These are phyloP conservation scores for apple (Malus domestica) DNA, from an alignment of 306 rosid species.

Conservation along the genomic window DNA sequence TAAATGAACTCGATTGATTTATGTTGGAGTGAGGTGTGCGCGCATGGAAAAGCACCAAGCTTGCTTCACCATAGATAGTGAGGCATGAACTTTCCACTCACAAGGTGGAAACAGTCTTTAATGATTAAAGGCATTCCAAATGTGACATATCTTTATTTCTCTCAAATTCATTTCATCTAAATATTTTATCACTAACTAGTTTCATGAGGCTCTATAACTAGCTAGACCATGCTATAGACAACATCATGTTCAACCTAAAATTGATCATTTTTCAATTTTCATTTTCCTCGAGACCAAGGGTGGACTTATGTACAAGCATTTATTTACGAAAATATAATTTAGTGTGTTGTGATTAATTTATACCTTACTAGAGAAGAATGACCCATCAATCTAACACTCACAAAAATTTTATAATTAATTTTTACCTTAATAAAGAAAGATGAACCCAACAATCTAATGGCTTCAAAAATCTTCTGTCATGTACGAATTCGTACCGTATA, in stretches of 20 bases:
- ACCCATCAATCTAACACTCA: neutral
- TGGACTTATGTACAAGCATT: neutral
- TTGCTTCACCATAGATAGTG: constrained; percentile 50
- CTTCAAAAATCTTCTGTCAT: neutral
- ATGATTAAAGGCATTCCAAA: constrained; percentile 14
- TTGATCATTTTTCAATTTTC: neutral
- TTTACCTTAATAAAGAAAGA: neutral
- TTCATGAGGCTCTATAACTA: neutral
- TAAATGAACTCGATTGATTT: constrained; percentile 20
- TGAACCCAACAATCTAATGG: neutral
- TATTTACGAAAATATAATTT: neutral
- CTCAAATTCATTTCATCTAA: constrained; percentile 7
- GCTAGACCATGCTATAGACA: neutral
- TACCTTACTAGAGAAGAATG: neutral
- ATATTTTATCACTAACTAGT: neutral
- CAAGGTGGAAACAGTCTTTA: constrained; percentile 20
- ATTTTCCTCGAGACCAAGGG: neutral
- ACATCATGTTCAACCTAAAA: constrained; percentile 3
- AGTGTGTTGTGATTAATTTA: neutral
- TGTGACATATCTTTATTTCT: constrained; percentile 18
- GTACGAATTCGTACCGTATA: neutral
- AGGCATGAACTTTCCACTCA: constrained; percentile 48
- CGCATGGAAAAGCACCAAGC: constrained; percentile 30
- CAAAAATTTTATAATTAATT: neutral
- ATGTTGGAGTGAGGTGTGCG: constrained; percentile 18